Percentiles rank a stretch among this genome's conserved stretches.
phyloP scores from a whole-genome alignment of 352 stramenopile genomes.

The Pythium dissimile region DNA sequence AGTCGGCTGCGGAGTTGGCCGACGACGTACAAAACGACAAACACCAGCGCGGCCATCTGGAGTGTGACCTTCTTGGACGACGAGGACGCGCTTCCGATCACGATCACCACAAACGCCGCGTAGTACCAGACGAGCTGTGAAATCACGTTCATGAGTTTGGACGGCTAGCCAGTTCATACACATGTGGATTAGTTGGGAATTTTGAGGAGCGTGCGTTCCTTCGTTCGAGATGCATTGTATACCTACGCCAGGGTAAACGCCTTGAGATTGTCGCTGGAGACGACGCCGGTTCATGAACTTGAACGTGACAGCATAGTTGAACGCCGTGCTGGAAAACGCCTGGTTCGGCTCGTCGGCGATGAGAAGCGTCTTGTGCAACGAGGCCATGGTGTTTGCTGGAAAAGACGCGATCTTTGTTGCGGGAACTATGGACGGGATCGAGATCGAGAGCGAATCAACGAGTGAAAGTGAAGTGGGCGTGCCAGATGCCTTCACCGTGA shows the following conservation, averaged over 20 bases:
- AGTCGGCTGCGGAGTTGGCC: neutral
- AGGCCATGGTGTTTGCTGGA: neutral
- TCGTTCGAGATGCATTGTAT: neutral
- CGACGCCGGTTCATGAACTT: slow-evolving; percentile 32
- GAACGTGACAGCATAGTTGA: slow-evolving; percentile 26
- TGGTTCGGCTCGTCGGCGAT: neutral
- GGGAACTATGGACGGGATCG: no score
- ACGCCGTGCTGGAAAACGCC: slow-evolving; percentile 1
- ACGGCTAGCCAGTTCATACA: slow-evolving; percentile 1
- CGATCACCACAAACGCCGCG: slow-evolving; percentile 1
- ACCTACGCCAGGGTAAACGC: slow-evolving; percentile 25
- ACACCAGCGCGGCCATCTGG: neutral
- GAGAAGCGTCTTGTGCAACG: neutral
- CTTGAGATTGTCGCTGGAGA: slow-evolving; percentile 31
- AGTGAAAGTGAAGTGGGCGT: no score
- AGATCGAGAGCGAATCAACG: neutral
- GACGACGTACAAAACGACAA: neutral
- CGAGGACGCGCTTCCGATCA: neutral
- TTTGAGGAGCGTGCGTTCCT: neutral
- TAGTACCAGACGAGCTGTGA: slow-evolving; percentile 15
- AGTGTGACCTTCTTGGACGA: neutral
- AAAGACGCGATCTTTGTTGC: neutral
- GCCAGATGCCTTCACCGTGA: no score
- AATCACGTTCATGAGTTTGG: slow-evolving; percentile 5
- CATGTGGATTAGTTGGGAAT: no score